These are phyloP conservation scores for Globisporangium barbulae DNA, from an alignment of 352 stramenopile genomes.

Conservation along the genomic window DNA sequence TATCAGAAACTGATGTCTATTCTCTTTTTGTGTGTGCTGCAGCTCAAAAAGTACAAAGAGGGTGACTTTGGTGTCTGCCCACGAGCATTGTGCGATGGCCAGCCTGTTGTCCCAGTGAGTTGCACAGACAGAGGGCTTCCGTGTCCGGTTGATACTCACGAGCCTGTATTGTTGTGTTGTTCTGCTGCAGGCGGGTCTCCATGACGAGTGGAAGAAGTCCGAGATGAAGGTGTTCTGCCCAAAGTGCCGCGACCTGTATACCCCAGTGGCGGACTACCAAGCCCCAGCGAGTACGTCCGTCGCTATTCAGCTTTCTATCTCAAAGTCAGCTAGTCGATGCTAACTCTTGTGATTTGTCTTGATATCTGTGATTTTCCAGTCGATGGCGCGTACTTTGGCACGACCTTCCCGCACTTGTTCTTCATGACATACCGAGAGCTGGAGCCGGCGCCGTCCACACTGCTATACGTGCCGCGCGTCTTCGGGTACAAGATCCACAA, in stretches of 20 bases:
- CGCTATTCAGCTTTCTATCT: not conserved
- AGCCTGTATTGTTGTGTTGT: conserved; percentile 7
- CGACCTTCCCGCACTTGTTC: conserved; percentile 98
- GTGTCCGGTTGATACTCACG: conserved; percentile 4
- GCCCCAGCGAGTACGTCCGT: conserved; percentile 68
- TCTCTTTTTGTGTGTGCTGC: not conserved
- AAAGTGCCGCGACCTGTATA: conserved; percentile 88
- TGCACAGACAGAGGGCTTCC: too few species aligned
- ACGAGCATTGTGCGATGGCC: conserved; percentile 77
- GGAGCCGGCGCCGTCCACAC: conserved; percentile 72
- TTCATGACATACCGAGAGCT: conserved; percentile 97
- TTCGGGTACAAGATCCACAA: conserved; percentile 94
- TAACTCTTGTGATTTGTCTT: conserved; percentile 10
- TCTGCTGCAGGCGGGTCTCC: conserved; percentile 58
- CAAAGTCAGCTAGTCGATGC: not conserved
- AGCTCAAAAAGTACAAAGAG: conserved; percentile 90
- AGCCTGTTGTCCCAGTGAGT: conserved; percentile 79
- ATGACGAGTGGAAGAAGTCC: conserved; percentile 88
- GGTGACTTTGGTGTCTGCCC: conserved; percentile 87
- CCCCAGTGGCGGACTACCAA: conserved; percentile 80
- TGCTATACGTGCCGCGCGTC: conserved; percentile 87
- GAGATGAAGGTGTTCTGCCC: conserved; percentile 91
- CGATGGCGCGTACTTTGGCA: conserved; percentile 98
- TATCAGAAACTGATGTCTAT: not conserved
- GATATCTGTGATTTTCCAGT: conserved; percentile 31